Base-by-base conservation (phyloP, 2,329 filamentous ascomycete genomes). In the Fusarium sp. region DNA sequence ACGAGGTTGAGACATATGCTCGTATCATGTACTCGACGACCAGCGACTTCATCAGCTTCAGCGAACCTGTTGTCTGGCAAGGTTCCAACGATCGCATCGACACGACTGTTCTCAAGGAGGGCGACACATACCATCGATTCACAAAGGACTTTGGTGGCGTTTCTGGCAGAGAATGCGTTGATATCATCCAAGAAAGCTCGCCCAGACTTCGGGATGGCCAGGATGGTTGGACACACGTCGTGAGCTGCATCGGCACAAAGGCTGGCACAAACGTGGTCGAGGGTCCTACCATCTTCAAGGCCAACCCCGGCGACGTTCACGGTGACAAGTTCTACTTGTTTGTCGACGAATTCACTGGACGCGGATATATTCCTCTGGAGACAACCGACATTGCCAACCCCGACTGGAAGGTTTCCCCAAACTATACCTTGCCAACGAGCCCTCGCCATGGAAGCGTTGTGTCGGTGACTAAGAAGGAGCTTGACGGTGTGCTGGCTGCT, bases 361-460 rank as follows among this genome's bases (percentile, higher is more conserved):
- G 21, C 21, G 51, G 58, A 1, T 61, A 51, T 27, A 35, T 61
- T 1, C 57, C 46, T 4, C 51, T 51, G 0, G 29, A 61, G 23
- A 44, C 51, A 0, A 19, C 2, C 2, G 21, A 61, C 2, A 35
- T 61, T 0, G 11, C 36, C 5, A 44, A 35, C 19, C 32, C 27
- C 3, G 10, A 61, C 1, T 41, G 45, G 51, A 56, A 33, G n/a
- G 32, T 48, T 1, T 42, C 23, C 0, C 10, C 14, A 0, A 19
- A 38, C 0, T 56, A 36, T 1, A 25, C 9, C 7, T 35, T 50
- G 4, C 56, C 45, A 0, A 33, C 21, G 7, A 49, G 43, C 11
- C 57, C 54, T 3, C 57, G 57, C 2, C 54, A 60, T 15, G 57
- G 57, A 0, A 60, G 37, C 1, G 45, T 58, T 0, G 45, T 58